Evolutionary conservation across 345 rosid species (phyloP).

Genomic region (Euphorbia lathyris): DNA sequence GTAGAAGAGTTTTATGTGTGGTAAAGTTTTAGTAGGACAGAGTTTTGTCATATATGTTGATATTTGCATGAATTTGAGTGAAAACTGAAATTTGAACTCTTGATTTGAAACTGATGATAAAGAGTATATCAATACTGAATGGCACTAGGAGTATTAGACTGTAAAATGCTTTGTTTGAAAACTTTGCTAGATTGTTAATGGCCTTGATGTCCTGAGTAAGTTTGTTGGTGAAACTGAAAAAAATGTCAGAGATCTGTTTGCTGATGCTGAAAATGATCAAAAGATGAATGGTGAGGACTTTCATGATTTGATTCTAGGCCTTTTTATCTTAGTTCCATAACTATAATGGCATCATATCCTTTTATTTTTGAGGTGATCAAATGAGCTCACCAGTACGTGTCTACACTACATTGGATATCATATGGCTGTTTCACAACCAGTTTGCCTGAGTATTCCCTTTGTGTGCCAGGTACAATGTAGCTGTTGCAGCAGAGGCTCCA

Average conservation of each 20-base stretch:
- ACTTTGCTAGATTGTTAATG: slow-evolving; percentile 75
- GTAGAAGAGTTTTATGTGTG: background rate
- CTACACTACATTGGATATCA: too few species aligned
- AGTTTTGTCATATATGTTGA: background rate
- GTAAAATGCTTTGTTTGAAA: slow-evolving; percentile 21
- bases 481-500: slow-evolving; percentile 77
- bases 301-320: background rate
- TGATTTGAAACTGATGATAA: too few species aligned
- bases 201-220: slow-evolving; percentile 97
- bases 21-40: background rate
- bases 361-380: slow-evolving; percentile 70
- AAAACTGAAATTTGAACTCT: too few species aligned
- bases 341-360: slow-evolving; percentile 16
- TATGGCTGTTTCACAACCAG: too few species aligned
- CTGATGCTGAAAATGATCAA: slow-evolving; percentile 98
- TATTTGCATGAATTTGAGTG: background rate
- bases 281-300: slow-evolving; percentile 59
- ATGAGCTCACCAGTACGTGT: too few species aligned
- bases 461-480: slow-evolving; percentile 73
- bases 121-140: too few species aligned
- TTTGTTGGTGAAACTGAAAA: slow-evolving; percentile 99
- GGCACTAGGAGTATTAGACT: too few species aligned
- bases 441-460: slow-evolving; percentile 61
- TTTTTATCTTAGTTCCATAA: background rate
- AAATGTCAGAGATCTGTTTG: slow-evolving; percentile 89